phyloP scores from a whole-genome alignment of 352 stramenopile genomes.

The Chrysophaeum taylorii region DNA sequence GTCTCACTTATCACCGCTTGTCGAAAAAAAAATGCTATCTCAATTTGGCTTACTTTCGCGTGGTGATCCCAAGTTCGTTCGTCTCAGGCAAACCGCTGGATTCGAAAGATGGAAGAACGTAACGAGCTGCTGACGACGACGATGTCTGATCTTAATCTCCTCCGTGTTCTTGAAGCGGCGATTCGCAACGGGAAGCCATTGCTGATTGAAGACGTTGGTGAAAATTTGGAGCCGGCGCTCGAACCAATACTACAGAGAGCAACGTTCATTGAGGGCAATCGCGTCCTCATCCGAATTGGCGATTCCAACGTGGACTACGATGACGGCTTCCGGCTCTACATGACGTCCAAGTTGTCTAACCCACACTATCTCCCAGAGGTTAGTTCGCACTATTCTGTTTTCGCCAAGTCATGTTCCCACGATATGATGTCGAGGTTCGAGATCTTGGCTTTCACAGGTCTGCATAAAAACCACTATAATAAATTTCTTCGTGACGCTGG shows the following conservation, averaged over 20 bases:
- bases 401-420: no score
- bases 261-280: slow-evolving; percentile 82
- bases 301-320: slow-evolving; percentile 92
- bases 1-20: no score
- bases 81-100: slow-evolving; percentile 94
- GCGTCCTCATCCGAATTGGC: slow-evolving; percentile 78
- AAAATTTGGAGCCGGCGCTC: slow-evolving; percentile 84
- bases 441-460: no score
- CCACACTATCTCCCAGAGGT: slow-evolving; percentile 82
- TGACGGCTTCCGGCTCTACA: slow-evolving; percentile 81
- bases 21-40: no score
- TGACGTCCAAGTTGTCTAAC: slow-evolving; percentile 90
- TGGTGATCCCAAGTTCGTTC: no score
- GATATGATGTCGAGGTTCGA: no score
- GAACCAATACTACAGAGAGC: slow-evolving; percentile 83
- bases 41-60: no score
- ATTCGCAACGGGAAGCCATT: slow-evolving; percentile 82
- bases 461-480: slow-evolving; percentile 89
- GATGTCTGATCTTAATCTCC: slow-evolving; percentile 70
- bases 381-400: no score
- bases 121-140: slow-evolving; percentile 65
- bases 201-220: slow-evolving; percentile 84
- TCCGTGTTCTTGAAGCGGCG: slow-evolving; percentile 80
- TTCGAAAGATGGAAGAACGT: slow-evolving; percentile 79
- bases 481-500: slow-evolving; percentile 89